Conservation (phyloP, 208 protist genomes). For the Leishmania amazonensis region DNA sequence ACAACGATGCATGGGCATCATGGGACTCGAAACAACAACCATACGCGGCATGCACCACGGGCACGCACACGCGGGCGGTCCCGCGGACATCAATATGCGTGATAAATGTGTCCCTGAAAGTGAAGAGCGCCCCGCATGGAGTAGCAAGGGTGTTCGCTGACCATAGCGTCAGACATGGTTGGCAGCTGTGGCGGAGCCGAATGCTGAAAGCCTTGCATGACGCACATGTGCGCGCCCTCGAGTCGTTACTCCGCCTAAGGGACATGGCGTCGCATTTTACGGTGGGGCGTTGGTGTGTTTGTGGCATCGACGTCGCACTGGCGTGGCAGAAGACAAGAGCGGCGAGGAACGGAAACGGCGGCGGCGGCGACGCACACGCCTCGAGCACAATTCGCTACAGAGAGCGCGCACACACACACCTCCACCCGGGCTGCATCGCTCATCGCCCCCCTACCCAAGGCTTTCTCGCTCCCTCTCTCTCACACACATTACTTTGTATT, state of each 20-base stretch:
- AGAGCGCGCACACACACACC: not conserved
- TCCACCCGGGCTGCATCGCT: not conserved
- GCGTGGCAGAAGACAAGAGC: not conserved
- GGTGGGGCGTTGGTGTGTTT: not conserved
- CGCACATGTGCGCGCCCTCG: not conserved
- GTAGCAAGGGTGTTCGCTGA: not conserved
- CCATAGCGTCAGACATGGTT: too few species aligned
- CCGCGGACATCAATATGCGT: not conserved
- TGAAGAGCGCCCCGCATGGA: not conserved
- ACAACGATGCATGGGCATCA: not conserved
- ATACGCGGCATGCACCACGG: not conserved
- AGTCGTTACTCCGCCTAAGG: not conserved
- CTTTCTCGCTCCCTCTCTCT: not conserved
- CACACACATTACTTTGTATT: conserved; percentile 41
- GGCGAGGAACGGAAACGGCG: too few species aligned
- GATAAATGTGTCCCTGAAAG: not conserved
- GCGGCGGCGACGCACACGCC: not conserved
- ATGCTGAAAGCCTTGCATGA: not conserved
- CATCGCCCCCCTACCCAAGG: not conserved
- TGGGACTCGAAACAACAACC: not conserved
- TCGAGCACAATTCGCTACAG: not conserved
- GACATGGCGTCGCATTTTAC: not conserved
- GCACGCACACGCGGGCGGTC: too few species aligned
- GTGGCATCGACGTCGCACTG: not conserved
- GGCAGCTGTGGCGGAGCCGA: not conserved